These are phyloP conservation scores for Pterocarpus macrocarpus DNA, from an alignment of 306 rosid species.

Conservation along the genomic window DNA sequence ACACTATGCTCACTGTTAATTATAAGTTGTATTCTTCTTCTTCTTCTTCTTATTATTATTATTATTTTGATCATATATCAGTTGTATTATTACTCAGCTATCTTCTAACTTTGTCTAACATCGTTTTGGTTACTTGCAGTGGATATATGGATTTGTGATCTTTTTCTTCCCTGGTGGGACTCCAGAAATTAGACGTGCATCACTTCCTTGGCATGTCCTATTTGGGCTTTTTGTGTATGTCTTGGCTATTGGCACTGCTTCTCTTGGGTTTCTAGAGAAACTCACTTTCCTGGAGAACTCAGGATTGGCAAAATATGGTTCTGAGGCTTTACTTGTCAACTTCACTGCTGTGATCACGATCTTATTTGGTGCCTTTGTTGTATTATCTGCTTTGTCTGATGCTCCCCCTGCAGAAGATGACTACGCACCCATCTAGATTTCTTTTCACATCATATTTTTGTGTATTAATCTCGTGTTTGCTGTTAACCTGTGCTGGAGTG, in stretches of 20 bases:
- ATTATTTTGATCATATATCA: too few species aligned
- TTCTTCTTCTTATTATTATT: too few species aligned
- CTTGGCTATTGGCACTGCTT: slow-evolving; percentile 71
- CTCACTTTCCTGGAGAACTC: slow-evolving; percentile 80
- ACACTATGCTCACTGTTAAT: neutral
- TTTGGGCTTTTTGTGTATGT: slow-evolving; percentile 69
- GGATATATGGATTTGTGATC: slow-evolving; percentile 79
- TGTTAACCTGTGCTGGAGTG: slow-evolving; percentile 6
- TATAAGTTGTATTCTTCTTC: neutral
- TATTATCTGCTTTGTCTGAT: slow-evolving; percentile 64
- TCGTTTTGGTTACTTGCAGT: slow-evolving; percentile 56
- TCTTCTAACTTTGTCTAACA: neutral
- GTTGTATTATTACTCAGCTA: neutral
- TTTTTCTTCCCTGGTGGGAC: slow-evolving; percentile 86
- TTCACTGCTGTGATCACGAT: slow-evolving; percentile 78
- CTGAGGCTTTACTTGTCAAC: slow-evolving; percentile 90
- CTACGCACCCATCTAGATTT: slow-evolving; percentile 52
- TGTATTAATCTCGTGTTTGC: slow-evolving; percentile 10
- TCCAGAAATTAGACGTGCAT: slow-evolving; percentile 48
- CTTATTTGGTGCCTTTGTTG: slow-evolving; percentile 71
- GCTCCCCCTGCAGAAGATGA: slow-evolving; percentile 53
- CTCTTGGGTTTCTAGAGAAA: slow-evolving; percentile 83
- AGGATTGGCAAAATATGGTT: slow-evolving; percentile 74
- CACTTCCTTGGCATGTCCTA: slow-evolving; percentile 82
- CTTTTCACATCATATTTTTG: neutral